Evolutionary conservation across 192 early-diverging fungal species (phyloP).

Genomic region (Coemansia sp.): DNA sequence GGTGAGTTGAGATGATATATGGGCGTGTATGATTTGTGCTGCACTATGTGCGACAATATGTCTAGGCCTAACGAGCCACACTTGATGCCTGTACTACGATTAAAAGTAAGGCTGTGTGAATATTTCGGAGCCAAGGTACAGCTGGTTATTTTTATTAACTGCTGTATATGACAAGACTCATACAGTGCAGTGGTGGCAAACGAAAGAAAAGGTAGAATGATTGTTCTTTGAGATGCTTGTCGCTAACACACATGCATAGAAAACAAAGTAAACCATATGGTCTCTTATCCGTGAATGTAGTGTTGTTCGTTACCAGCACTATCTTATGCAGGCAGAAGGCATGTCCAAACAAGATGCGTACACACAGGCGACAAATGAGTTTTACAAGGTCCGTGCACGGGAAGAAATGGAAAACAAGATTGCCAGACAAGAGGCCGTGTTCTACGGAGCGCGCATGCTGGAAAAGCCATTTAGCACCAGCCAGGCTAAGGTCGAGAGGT

Average conservation of each 20-base stretch:
- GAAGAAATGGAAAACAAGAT: conserved; percentile 73
- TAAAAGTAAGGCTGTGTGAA: too few species aligned
- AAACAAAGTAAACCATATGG: background rate
- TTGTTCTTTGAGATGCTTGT: background rate
- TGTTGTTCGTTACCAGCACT: conserved; percentile 75
- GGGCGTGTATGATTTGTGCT: background rate
- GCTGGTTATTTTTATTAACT: too few species aligned
- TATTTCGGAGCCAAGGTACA: too few species aligned
- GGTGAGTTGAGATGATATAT: conserved; percentile 57
- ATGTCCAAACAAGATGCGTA: conserved; percentile 79
- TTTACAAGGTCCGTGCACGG: conserved; percentile 76
- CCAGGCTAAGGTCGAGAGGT: conserved; percentile 28
- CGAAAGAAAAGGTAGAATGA: background rate
- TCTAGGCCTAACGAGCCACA: background rate
- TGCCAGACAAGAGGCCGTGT: conserved; percentile 59
- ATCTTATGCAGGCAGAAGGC: conserved; percentile 66
- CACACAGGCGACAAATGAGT: conserved; percentile 70
- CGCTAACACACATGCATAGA: background rate
- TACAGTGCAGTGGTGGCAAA: background rate
- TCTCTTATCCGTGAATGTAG: conserved; percentile 53
- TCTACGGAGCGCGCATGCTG: conserved; percentile 46
- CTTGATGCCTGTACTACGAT: too few species aligned
- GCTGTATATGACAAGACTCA: background rate
- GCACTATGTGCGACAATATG: background rate
- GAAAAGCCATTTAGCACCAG: conserved; percentile 47